A percentile compares a stretch with the other conserved stretches of the same genome.
phyloP scores from a whole-genome alignment of 371 early-diverging fungal species.

The Mucor lusitanicus region DNA sequence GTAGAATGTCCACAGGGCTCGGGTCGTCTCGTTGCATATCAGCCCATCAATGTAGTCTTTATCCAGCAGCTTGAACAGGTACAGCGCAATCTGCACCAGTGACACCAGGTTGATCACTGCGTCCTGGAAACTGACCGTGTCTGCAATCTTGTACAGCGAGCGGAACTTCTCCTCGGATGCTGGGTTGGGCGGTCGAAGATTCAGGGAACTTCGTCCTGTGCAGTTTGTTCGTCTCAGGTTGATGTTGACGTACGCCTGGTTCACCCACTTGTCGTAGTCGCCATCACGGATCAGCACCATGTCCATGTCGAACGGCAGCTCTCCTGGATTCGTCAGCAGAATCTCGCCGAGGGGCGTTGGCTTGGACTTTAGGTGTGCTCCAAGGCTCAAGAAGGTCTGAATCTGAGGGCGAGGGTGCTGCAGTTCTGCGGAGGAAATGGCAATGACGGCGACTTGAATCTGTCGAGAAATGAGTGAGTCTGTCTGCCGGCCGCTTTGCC shows the following conservation, averaged over 20 bases:
- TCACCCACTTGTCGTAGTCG: constrained; percentile 59
- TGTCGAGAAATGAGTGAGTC: constrained; percentile 6
- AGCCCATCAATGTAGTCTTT: constrained; percentile 60
- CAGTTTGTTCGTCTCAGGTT: constrained; percentile 65
- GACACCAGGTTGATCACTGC: constrained; percentile 60
- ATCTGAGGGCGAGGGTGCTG: constrained; percentile 54
- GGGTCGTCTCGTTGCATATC: constrained; percentile 59
- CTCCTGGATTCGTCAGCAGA: constrained; percentile 59
- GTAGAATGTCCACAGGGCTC: constrained; percentile 56
- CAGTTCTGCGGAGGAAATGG: constrained; percentile 51
- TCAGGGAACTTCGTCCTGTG: constrained; percentile 66
- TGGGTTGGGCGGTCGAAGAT: constrained; percentile 59
- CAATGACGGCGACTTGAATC: constrained; percentile 58
- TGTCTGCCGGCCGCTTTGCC: background rate
- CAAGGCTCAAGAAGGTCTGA: constrained; percentile 43
- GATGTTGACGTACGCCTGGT: constrained; percentile 62
- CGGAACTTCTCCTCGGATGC: constrained; percentile 69
- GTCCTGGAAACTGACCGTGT: constrained; percentile 52
- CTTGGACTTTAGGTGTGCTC: constrained; percentile 49
- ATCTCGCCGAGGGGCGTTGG: constrained; percentile 61
- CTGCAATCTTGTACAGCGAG: constrained; percentile 62
- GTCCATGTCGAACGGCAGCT: constrained; percentile 60
- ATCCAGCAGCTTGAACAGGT: constrained; percentile 53
- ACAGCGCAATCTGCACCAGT: constrained; percentile 57
- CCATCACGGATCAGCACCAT: constrained; percentile 66